phyloP scores from a whole-genome alignment of 257 asterid species.

The Ajuga chamaepitys region DNA sequence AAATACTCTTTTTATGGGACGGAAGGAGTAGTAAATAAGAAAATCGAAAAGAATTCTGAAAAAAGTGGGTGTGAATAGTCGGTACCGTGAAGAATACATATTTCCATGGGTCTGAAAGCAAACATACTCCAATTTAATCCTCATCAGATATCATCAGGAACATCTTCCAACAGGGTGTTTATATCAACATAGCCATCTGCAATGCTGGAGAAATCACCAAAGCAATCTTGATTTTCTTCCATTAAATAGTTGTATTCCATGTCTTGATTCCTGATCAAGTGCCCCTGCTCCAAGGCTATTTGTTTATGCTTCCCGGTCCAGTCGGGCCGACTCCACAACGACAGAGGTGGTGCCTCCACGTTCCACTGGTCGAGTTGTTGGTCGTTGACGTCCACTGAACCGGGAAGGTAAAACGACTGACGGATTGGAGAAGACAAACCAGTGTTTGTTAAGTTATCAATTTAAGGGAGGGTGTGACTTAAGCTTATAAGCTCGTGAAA shows the following conservation, averaged over 20 bases:
- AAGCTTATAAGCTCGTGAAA: too few relatives aligned
- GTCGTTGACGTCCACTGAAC: conserved; percentile 45
- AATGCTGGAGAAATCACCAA: conserved; percentile 34
- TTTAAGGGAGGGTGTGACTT: too few relatives aligned
- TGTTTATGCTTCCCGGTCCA: conserved; percentile 48
- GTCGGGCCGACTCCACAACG: conserved; percentile 65
- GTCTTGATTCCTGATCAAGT: conserved; percentile 18
- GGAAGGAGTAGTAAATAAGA: too few relatives aligned
- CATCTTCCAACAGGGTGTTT: conserved; percentile 31
- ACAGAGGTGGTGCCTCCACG: conserved; percentile 45
- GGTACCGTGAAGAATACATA: too few relatives aligned
- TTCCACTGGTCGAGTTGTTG: conserved; percentile 62
- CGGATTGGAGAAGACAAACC: not conserved
- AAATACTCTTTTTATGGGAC: too few relatives aligned
- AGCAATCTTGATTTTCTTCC: conserved; percentile 47
- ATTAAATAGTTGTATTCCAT: conserved; percentile 33
- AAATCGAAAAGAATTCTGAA: too few relatives aligned
- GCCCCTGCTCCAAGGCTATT: conserved; percentile 40
- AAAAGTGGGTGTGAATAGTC: not conserved
- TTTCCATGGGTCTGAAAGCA: too few relatives aligned
- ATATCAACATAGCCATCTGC: conserved; percentile 32
- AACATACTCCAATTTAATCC: not conserved
- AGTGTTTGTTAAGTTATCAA: not conserved
- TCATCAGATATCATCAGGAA: conserved; percentile 24
- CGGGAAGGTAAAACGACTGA: conserved; percentile 77